These are phyloP conservation scores for Leptomonas seymouri DNA, from an alignment of 208 protist species.

Conservation along the genomic window DNA sequence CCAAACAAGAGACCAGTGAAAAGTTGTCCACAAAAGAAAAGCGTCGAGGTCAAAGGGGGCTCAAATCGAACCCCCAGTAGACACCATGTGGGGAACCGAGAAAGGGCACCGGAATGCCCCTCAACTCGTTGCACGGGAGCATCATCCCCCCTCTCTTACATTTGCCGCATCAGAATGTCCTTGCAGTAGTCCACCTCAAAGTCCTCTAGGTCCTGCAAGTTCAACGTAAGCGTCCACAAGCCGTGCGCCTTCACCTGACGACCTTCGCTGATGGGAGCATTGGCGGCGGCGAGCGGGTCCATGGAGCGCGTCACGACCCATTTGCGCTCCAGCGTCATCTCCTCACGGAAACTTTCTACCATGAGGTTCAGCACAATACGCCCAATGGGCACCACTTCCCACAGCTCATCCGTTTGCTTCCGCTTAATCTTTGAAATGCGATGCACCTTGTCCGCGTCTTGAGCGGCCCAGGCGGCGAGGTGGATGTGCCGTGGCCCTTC, in stretches of 20 bases:
- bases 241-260: constrained; percentile 77
- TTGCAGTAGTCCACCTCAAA: constrained; percentile 94
- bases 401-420: constrained; percentile 78
- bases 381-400: constrained; percentile 88
- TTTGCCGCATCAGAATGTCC: constrained; percentile 76
- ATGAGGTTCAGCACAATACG: constrained; percentile 91
- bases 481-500: constrained; percentile 89
- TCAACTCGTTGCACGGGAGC: too few relatives aligned
- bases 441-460: constrained; percentile 76
- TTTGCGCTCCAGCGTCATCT: constrained; percentile 87
- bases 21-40: too few relatives aligned
- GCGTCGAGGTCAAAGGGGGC: too few relatives aligned
- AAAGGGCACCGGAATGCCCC: too few relatives aligned
- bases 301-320: constrained; percentile 86
- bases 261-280: constrained; percentile 87
- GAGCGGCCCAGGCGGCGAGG: constrained; percentile 87
- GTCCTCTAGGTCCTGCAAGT: constrained; percentile 90
- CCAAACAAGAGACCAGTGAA: too few relatives aligned
- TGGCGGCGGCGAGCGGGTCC: constrained; percentile 78
- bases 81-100: too few relatives aligned
- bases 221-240: constrained; percentile 89
- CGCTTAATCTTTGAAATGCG: constrained; percentile 81
- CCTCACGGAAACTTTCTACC: constrained; percentile 75
- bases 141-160: too few relatives aligned
- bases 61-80: too few relatives aligned